A percentile compares a stretch with the other conserved stretches of the same genome.
Conservation (phyloP, 352 stramenopile species). For the Phytophthora podocarpi region DNA sequence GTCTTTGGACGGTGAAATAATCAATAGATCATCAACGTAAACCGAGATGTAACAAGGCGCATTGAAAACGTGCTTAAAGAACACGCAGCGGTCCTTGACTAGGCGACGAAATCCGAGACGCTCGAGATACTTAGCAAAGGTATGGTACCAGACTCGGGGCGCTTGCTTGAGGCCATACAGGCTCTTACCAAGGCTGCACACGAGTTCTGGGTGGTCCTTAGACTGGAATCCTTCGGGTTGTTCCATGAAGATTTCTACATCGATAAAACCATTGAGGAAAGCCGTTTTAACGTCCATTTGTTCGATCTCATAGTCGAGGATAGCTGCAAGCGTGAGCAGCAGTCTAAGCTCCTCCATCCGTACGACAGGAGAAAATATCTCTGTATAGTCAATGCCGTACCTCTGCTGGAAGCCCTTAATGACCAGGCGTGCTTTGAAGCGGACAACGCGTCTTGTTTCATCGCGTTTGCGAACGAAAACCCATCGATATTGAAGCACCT, state of each 20-base stretch:
- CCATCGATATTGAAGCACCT: not conserved
- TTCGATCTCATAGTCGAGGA: not conserved
- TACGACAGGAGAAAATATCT: constrained; percentile 11
- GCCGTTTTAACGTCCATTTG: constrained; percentile 38
- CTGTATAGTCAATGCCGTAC: constrained; percentile 15
- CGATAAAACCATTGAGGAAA: constrained; percentile 19
- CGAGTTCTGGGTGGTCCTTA: not conserved
- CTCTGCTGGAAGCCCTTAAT: constrained; percentile 16
- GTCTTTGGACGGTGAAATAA: not conserved
- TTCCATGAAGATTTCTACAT: constrained; percentile 29
- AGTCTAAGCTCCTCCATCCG: constrained; percentile 10
- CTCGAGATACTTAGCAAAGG: constrained; percentile 4
- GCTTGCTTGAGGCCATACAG: constrained; percentile 6
- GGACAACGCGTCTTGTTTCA: constrained; percentile 7
- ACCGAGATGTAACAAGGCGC: constrained; percentile 4
- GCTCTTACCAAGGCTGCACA: not conserved
- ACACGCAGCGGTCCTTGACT: constrained; percentile 4
- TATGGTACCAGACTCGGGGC: not conserved
- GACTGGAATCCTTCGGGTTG: constrained; percentile 5
- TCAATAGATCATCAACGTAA: constrained; percentile 9
- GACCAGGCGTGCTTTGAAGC: constrained; percentile 9
- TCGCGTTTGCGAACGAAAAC: constrained; percentile 21
- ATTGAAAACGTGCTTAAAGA: constrained; percentile 12
- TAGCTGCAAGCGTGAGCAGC: not conserved
- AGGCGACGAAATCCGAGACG: not conserved